Conservation (phyloP, 495 filamentous ascomycete genomes). For the Penicillium manginii region DNA sequence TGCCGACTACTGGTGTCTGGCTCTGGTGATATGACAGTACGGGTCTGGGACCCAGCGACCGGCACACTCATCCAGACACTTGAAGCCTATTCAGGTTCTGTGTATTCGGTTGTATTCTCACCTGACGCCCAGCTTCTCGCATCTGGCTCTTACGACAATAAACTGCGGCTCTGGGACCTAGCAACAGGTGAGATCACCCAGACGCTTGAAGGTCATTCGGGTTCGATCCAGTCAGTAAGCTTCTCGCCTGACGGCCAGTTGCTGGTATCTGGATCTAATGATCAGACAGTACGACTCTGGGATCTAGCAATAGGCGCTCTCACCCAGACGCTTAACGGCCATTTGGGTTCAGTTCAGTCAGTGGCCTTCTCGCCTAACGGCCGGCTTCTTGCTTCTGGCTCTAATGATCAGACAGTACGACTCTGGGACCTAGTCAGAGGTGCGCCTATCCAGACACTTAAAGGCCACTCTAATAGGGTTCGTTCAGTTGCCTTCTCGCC, state of each 20-base stretch:
- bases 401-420: slow-evolving; percentile 31
- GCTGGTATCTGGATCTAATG: too few species aligned
- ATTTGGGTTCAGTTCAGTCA: not conserved
- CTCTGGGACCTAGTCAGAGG: slow-evolving; percentile 15
- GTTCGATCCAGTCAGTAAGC: too few species aligned
- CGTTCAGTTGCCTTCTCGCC: not conserved
- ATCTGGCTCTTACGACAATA: not conserved
- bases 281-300: too few species aligned
- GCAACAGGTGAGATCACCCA: too few species aligned
- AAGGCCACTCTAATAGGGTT: slow-evolving; percentile 21
- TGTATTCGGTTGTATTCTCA: not conserved
- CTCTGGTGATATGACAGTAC: slow-evolving; percentile 33
- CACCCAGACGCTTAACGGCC: too few species aligned
- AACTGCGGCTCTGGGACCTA: slow-evolving; percentile 33
- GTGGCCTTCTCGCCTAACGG: slow-evolving; percentile 32
- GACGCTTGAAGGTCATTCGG: too few species aligned
- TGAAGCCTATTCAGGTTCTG: slow-evolving; percentile 21
- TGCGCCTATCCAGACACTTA: slow-evolving; percentile 20
- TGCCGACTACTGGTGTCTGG: slow-evolving; percentile 32
- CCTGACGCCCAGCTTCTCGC: not conserved
- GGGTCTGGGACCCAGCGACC: slow-evolving; percentile 12
- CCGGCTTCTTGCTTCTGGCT: slow-evolving; percentile 34
- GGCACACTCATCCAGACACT: slow-evolving; percentile 22
- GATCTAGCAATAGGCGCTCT: too few species aligned
- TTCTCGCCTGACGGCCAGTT: too few species aligned